These are phyloP conservation scores for Yarrowia divulgata DNA, from an alignment of 805 yeast genomes.

Conservation along the genomic window DNA sequence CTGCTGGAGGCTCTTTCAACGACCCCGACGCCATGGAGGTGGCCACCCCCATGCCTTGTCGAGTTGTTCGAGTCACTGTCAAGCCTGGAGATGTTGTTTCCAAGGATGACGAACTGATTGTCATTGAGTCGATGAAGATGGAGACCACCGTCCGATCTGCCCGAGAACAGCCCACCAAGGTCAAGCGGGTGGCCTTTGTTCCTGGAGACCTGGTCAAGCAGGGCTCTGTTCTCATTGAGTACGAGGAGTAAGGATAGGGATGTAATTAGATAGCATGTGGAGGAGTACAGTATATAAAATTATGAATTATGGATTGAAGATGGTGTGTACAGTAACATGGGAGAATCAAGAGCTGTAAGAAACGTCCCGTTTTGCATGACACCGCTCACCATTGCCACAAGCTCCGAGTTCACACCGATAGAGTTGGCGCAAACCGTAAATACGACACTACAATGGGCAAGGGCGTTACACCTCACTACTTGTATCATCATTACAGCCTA, in stretches of 20 bases:
- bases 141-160: constrained; percentile 50
- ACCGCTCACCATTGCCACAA: too few relatives aligned
- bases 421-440: too few relatives aligned
- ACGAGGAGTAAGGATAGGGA: constrained; percentile 43
- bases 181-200: constrained; percentile 46
- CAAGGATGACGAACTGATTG: constrained; percentile 47
- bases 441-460: too few relatives aligned
- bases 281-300: constrained; percentile 34
- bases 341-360: too few relatives aligned
- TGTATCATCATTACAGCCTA: too few relatives aligned
- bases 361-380: too few relatives aligned
- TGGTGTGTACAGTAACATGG: too few relatives aligned
- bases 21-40: constrained; percentile 99
- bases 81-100: constrained; percentile 45
- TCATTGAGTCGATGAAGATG: constrained; percentile 50
- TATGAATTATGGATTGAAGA: constrained; percentile 7
- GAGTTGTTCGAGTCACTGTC: constrained; percentile 46
- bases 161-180: constrained; percentile 44
- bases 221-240: constrained; percentile 48
- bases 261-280: constrained; percentile 28
- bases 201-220: constrained; percentile 49
- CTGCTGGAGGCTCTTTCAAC: constrained; percentile 92
- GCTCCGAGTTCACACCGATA: too few relatives aligned
- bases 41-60: constrained; percentile 86
- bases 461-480: too few relatives aligned